A percentile compares a stretch with the other conserved stretches of the same genome.
Conservation (phyloP, 2,329 filamentous ascomycete species). For the Colletotrichum sp. region DNA sequence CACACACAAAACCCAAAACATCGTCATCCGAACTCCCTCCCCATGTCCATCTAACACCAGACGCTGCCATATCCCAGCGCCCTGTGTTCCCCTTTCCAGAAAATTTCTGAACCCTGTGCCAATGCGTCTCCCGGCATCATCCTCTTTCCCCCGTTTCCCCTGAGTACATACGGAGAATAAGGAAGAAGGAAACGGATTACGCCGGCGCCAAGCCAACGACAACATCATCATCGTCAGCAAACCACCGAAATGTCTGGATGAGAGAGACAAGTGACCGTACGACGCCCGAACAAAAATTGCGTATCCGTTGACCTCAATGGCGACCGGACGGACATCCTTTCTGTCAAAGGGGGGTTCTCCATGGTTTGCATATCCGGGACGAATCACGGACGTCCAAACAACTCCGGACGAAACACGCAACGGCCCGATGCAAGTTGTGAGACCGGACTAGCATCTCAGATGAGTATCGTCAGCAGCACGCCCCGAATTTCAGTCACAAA, state of each 20-base stretch:
- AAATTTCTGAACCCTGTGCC: background rate
- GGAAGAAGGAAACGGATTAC: background rate
- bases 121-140: background rate
- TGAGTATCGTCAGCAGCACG: background rate
- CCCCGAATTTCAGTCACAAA: background rate
- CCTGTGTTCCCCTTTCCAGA: background rate
- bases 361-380: background rate
- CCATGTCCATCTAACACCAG: background rate
- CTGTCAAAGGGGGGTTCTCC: background rate
- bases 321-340: background rate
- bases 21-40: background rate
- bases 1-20: background rate
- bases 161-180: background rate
- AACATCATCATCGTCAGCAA: background rate
- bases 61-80: background rate
- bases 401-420: constrained; percentile 10
- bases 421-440: background rate
- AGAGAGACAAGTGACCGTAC: fast-evolving
- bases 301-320: background rate
- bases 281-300: background rate
- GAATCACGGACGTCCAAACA: background rate
- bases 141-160: background rate
- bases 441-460: background rate
- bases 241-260: background rate
- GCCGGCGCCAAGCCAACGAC: background rate